A percentile compares a stretch with the other conserved stretches of the same genome.
Conservation (phyloP, 2,329 filamentous ascomycete species). For the Cladosporium cucumerinum region DNA sequence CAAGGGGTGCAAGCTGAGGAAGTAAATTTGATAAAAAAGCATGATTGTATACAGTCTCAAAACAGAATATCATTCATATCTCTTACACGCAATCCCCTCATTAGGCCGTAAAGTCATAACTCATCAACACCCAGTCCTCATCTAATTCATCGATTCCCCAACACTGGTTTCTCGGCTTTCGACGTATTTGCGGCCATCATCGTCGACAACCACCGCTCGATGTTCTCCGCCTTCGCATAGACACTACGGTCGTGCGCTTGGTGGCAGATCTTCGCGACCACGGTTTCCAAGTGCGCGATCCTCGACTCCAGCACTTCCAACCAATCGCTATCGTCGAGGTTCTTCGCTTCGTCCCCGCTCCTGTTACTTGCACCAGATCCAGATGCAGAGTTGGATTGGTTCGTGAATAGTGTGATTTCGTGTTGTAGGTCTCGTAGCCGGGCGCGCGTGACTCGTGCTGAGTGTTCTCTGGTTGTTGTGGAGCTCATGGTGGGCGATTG, state of each 20-base stretch:
- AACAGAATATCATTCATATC: too few species aligned
- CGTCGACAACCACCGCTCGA: background rate
- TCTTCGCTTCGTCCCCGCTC: background rate
- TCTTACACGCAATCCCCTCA: background rate
- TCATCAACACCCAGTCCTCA: background rate
- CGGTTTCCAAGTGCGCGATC: background rate
- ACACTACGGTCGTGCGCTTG: background rate
- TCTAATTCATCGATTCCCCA: background rate
- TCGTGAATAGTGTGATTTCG: background rate
- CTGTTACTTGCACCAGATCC: background rate
- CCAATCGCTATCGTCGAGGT: background rate
- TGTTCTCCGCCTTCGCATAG: background rate
- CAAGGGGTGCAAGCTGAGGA: conserved; percentile 9
- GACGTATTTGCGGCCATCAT: background rate
- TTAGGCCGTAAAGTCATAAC: background rate
- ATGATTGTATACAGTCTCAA: background rate
- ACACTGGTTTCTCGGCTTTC: background rate
- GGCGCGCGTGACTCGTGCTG: background rate
- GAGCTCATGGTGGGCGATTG: background rate
- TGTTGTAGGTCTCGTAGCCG: background rate
- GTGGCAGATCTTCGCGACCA: background rate
- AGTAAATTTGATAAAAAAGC: background rate
- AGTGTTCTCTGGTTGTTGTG: background rate
- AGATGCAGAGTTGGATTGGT: background rate
- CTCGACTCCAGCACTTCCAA: background rate